Base-by-base conservation (phyloP, 768 basidiomycete species). In the Suillus discolor region DNA sequence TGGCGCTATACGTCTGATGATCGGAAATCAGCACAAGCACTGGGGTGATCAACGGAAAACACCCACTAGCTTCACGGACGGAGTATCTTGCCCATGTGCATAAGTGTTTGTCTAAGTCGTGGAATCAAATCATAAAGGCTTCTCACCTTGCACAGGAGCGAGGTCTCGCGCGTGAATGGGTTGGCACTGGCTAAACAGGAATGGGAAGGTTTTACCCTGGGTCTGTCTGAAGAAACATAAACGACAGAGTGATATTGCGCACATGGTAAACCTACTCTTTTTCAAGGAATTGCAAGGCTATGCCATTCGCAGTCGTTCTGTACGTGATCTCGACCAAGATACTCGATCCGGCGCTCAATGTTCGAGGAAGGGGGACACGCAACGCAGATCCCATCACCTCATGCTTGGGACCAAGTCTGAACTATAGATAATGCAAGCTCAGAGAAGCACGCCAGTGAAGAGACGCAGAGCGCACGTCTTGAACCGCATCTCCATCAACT, bases 101-200 rank as follows among this genome's bases (percentile, higher is more conserved):
- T 42, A 41, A 60, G 59, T 6, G 12, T 55, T 42, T 60, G 23
- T 28, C 39, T 11, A 16, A 9, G 1, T 36, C 1, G 25, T 6
- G 60, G 2, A 63, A 64, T 60, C 3, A 45, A 11, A 12, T 23
- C 57, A 20, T 51, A 23, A 62, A 8, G n/a, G n/a, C 7, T 1
- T 15, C 61, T 62, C 61, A 78, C 79, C 79, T 75, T 86, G 85
- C 47, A 83, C 73, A 2, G 85, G 86, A 6, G 83, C 71, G n/a
- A 87, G 72, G 1, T 80, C 79, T 39, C 87, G 79, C 7, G 83
- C 84, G 71, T 87, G 84, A 71, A 87, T 88, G 7, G 87, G 85
- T 69, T 88, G 86, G 69, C 81, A 83, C 69, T 88, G 87, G 60
- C 83, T 84, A 77, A 87, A 88, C 18, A 88, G 75, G 76, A 84